Base-by-base conservation (phyloP, 108 stramenopile genomes). In the Skeletonema menzelii region DNA sequence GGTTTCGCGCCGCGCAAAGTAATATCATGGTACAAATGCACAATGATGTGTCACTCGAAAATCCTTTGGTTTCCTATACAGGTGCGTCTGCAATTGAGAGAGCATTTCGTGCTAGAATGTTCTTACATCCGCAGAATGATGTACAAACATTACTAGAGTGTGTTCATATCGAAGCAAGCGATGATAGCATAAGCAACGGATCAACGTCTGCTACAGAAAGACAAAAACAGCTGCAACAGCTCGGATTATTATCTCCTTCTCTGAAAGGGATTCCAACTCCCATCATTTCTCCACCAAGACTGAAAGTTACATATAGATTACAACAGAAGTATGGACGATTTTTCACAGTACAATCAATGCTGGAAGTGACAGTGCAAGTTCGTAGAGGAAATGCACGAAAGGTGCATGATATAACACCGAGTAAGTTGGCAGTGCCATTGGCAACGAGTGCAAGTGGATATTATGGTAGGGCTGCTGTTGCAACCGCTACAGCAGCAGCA, bases 131-230 rank as follows among this genome's bases (percentile, higher is more conserved):
- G 27, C 24, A 49, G 47, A 47, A 68, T 63, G 61, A 72, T 63
- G 71, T 46, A 30, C 55, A 70, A 56, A 63, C 78, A 32, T 67
- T 68, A 24, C 40, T 72, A n/a, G 71, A 79, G n/a, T 79, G 63
- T 38, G 17, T 79, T 40, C 46, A 68, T 38, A 71, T 79, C 24
- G 69, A 79, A 56, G 65, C 78, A 57, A 72, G 71, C 10, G 78
- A 79, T 20, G 78, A 79, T 35, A 72, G 78, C 26, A 71, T 71
- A 27, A 26, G 67, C 42, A 53, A 49, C n/a, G 31, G 70, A 12
- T 28, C 15, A 27, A 27, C 32, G 19, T 40, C 40, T 3, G 26
- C 58, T 15, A 22, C 24, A 11, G 28, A 63, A 37, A 31, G 35
- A 38, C 62, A 61, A 61, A 10, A n/a, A 42, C 40, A 42, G 5